Evolutionary conservation across 306 rosid genomes (phyloP), one percentile per base, ranked within the genome.

Genomic region (Lupinus albus): DNA sequence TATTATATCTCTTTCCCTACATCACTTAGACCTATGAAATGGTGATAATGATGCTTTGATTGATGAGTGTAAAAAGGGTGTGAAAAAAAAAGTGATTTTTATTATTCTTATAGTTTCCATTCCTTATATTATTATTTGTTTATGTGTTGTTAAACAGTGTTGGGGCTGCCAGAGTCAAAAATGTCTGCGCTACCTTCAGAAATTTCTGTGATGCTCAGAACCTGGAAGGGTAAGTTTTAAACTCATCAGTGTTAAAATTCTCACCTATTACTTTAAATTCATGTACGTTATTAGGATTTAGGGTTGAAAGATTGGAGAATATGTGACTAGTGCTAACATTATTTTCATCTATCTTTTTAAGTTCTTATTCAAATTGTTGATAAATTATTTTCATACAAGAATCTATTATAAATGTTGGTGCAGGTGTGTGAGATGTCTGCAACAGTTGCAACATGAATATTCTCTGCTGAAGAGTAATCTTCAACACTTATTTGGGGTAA

Each of bases 381-480:
- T 38, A 49, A 5, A 10, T 70, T n/a, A 16, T 11, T 16, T 5
- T 58, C 51, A 21, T 35, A 38, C 28, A 67, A 48, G 33, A 60
- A 35, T n/a, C 56, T 42, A 58, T 20, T 50, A 36, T 57, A 4
- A 7, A 70, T 25, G 53, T 64, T 46, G 65, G 8, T 61, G 75
- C 78, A 90, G 96, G 82, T 89, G 94, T 82, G 28, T 79, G 75
- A 66, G 80, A 72, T 88, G 89, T 72, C 73, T 88, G 45, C 96
- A 78, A 45, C 87, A 85, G 25, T 49, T 85, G 70, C 85, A 77
- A 55, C 80, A 78, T 28, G 97, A 92, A 54, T 85, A 88, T 73
- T 47, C 67, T 38, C 58, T 56, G 3, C 67, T 92, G 49, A 84
- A 83, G 86, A 76, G 10, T 67, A 68, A 76, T 32, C 90, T 92